Percentiles rank a stretch among this genome's conserved stretches.
phyloP scores from a whole-genome alignment of 2,329 filamentous ascomycete genomes.

The Colletotrichum sidae region DNA sequence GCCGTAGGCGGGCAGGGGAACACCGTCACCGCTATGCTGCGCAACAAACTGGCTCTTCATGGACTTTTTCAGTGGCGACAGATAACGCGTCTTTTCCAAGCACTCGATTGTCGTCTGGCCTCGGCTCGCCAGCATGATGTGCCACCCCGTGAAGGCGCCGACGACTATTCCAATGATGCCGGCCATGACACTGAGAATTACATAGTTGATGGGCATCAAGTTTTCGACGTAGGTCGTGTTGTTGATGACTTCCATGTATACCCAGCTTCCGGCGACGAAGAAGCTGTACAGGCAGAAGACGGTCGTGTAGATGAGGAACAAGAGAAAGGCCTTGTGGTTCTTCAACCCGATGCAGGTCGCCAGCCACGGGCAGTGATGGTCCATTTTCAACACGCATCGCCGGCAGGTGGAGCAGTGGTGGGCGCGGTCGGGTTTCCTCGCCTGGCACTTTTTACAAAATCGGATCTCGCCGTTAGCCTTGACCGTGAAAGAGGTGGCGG shows the following conservation, averaged over 20 bases:
- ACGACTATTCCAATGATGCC: slow-evolving; percentile 94
- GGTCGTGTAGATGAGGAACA: slow-evolving; percentile 91
- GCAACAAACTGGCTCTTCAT: slow-evolving; percentile 73
- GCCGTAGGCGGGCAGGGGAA: slow-evolving; percentile 69
- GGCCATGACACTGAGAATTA: slow-evolving; percentile 85
- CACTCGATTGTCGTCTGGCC: slow-evolving; percentile 97
- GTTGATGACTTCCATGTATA: slow-evolving; percentile 83
- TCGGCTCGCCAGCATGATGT: slow-evolving; percentile 81
- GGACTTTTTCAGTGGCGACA: slow-evolving; percentile 80
- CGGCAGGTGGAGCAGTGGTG: slow-evolving; percentile 97
- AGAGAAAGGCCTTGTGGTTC: slow-evolving; percentile 95
- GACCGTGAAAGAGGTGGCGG: slow-evolving; percentile 84
- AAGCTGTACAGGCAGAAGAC: slow-evolving; percentile 88
- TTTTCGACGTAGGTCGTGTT: slow-evolving; percentile 78
- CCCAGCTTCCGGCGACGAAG: slow-evolving; percentile 81
- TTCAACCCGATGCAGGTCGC: slow-evolving; percentile 93
- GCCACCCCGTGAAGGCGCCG: slow-evolving; percentile 90
- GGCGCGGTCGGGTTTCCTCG: slow-evolving; percentile 91
- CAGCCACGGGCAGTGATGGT: slow-evolving; percentile 98
- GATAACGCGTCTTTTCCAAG: slow-evolving; percentile 93
- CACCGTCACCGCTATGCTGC: slow-evolving; percentile 62
- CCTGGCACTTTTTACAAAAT: slow-evolving; percentile 98
- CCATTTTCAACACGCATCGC: slow-evolving; percentile 98
- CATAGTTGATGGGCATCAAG: slow-evolving; percentile 89
- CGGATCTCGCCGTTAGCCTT: slow-evolving; percentile 88